phyloP scores from a whole-genome alignment of 208 protist species.

The Trypanosoma theileri region DNA sequence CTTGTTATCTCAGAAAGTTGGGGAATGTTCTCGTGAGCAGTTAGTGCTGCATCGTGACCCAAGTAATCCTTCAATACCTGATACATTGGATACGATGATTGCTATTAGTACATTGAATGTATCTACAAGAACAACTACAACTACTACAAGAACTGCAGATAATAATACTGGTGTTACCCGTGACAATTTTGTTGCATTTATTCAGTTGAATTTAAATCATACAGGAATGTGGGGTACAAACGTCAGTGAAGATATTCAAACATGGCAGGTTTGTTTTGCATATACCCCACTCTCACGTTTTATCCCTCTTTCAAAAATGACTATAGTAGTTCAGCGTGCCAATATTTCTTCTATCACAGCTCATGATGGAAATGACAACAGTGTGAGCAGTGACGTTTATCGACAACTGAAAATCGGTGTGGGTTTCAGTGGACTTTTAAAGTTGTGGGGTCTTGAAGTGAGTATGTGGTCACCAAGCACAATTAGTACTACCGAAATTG shows the following conservation, averaged over 20 bases:
- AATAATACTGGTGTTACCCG: not conserved
- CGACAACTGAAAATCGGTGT: conserved; percentile 53
- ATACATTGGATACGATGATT: conserved; percentile 57
- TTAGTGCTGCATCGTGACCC: conserved; percentile 13
- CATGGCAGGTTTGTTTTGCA: conserved; percentile 64
- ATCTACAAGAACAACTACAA: conserved; percentile 16
- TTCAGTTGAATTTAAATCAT: conserved; percentile 68
- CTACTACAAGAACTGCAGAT: conserved; percentile 6
- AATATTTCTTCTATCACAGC: conserved; percentile 36
- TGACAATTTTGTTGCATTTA: conserved; percentile 34
- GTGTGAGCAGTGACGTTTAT: conserved; percentile 12
- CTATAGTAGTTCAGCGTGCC: conserved; percentile 46
- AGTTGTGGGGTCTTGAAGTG: conserved; percentile 56
- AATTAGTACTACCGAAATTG: conserved; percentile 46
- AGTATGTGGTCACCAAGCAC: conserved; percentile 56
- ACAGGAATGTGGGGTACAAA: conserved; percentile 64
- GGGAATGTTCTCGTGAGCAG: conserved; percentile 42
- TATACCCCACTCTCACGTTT: conserved; percentile 46
- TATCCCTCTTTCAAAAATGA: conserved; percentile 36
- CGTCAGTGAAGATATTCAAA: conserved; percentile 30
- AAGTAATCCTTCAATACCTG: conserved; percentile 21
- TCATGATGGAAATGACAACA: conserved; percentile 4
- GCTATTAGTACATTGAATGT: conserved; percentile 47
- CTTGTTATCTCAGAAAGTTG: conserved; percentile 40
- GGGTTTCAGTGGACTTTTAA: conserved; percentile 61